Base-by-base conservation (phyloP, 257 asterid species). In the Pogostemon cablin region DNA sequence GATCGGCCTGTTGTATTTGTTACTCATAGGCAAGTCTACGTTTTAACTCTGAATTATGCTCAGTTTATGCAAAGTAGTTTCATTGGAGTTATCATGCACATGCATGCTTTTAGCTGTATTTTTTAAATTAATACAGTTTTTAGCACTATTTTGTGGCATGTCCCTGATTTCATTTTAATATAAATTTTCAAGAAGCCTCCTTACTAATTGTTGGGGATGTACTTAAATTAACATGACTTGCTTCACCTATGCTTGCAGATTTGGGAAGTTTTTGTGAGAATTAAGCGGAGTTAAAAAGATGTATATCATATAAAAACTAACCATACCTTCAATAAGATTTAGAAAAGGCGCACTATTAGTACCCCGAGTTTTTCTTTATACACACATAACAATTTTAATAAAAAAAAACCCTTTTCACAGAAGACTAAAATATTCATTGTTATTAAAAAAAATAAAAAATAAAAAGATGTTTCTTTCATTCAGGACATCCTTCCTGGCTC, bases 1-100 rank as follows among this genome's bases (percentile, higher is more conserved):
- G 90, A 89, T 76, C 91, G 98, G 12, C 99, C 98, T 0, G 98
- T 95, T 67, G 85, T 95, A 67, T 95, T 91, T 77, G 87, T 95
- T 55, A 89, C 99, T 17, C 98, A 95, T 80, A 95, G 99, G 99
- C 80, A 62, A 81, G 89, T 57, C 57, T 66, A n/a, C 61, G 48
- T 42, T 63, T 20, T 60, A 67, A 52, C 57, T 34, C 48, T 71
- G 64, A 17, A 7, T 65, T 32, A 4, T 6, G 3, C 62, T 1
- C 25, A 46, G 72, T 41, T 25, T 17, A 54, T 43, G 38, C 53
- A 46, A 49, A 40, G 6, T 9, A 60, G 15, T 9, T 57, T 69
- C 12, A 11, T 11, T 64, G 38, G 37, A 47, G 53, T 57, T 58
- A 32, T 62, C 39, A 6, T 72, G 68, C 50, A 25, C 72, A 52